These are phyloP conservation scores for Nakazawaea anatomiae DNA, from an alignment of 805 yeast genomes.

Conservation along the genomic window DNA sequence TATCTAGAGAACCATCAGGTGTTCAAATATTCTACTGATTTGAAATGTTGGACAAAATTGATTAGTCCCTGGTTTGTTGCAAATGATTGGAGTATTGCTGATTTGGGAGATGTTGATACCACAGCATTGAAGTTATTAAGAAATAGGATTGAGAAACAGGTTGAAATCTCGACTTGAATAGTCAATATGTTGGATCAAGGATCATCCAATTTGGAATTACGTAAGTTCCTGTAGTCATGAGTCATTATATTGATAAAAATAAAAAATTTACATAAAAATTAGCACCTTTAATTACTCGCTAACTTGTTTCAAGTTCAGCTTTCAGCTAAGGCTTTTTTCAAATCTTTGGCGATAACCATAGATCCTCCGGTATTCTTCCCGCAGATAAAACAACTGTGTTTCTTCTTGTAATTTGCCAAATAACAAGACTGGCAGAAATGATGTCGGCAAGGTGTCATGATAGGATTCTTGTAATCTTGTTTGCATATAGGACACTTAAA, in stretches of 20 bases:
- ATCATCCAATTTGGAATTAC: too few relatives aligned
- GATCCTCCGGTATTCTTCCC: conserved; percentile 52
- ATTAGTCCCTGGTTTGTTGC: conserved; percentile 32
- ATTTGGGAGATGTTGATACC: conserved; percentile 5
- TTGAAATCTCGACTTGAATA: conserved; percentile 11
- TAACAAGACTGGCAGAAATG: conserved; percentile 61
- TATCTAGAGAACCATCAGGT: conserved; percentile 31
- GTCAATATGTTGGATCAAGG: too few relatives aligned
- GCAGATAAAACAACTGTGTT: conserved; percentile 51
- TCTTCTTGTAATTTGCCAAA: conserved; percentile 35
- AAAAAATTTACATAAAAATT: too few relatives aligned
- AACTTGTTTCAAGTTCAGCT: conserved; percentile 1
- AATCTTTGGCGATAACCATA: conserved; percentile 36
- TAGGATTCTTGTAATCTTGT: conserved; percentile 45
- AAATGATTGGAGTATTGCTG: not conserved
- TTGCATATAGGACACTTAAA: conserved; percentile 61
- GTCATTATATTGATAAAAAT: not conserved
- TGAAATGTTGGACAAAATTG: conserved; percentile 42
- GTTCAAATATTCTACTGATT: conserved; percentile 33
- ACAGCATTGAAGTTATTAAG: conserved; percentile 11
- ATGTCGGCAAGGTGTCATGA: conserved; percentile 58
- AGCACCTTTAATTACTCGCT: not conserved
- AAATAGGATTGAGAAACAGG: conserved; percentile 17
- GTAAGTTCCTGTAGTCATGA: conserved; percentile 11
- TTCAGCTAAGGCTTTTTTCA: conserved; percentile 19